phyloP scores from a whole-genome alignment of 208 protist genomes.

The Acanthamoeba healyi region DNA sequence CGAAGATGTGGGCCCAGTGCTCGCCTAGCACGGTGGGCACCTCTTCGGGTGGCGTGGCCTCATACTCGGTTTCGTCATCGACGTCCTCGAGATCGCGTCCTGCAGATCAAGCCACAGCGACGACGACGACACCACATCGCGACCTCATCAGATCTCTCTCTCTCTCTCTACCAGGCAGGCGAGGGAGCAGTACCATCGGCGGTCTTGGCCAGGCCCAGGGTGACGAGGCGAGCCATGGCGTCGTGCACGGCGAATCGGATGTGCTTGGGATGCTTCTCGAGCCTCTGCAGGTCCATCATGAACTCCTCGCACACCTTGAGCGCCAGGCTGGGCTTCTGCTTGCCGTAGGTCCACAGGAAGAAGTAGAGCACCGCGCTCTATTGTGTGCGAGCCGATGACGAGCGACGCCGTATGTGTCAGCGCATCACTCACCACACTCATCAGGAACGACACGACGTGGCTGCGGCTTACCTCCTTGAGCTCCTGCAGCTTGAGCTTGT shows the following conservation, averaged over 20 bases:
- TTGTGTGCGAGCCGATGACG: neutral
- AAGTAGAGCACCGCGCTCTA: neutral
- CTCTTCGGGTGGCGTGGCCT: neutral
- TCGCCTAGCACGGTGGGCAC: neutral
- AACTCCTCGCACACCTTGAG: slow-evolving; percentile 18
- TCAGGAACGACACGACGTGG: neutral
- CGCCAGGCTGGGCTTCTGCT: neutral
- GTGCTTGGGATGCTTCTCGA: neutral
- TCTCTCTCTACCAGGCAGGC: neutral
- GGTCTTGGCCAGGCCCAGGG: slow-evolving; percentile 2
- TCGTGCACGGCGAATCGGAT: slow-evolving; percentile 17
- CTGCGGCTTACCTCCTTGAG: neutral
- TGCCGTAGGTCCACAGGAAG: slow-evolving; percentile 46
- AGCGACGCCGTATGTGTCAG: neutral
- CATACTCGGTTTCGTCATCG: neutral
- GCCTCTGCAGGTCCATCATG: slow-evolving; percentile 17
- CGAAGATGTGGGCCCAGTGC: slow-evolving; percentile 36
- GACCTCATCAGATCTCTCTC: too few species aligned
- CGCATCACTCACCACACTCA: neutral
- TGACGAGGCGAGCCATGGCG: neutral
- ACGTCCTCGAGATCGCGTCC: neutral
- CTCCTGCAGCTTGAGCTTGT: slow-evolving; percentile 47
- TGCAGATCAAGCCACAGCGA: neutral
- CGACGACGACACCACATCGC: too few species aligned
- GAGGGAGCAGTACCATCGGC: neutral